Conservation (phyloP, 2,329 filamentous ascomycete species). For the Pseudocercospora macadamiae region DNA sequence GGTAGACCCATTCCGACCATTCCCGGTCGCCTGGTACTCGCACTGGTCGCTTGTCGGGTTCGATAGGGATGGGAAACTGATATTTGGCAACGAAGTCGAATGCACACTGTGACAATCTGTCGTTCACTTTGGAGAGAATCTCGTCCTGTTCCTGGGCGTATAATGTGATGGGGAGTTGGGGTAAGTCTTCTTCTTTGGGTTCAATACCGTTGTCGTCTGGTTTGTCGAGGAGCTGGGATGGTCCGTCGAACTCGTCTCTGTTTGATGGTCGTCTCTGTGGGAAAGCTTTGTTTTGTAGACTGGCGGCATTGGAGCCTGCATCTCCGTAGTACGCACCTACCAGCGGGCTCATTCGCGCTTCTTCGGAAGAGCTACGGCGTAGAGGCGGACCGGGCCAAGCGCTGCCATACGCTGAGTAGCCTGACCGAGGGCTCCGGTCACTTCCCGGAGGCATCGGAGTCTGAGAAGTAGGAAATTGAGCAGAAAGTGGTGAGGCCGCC, state of each 20-base stretch:
- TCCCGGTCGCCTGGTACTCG: conserved; percentile 76
- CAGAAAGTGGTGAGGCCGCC: conserved; percentile 33
- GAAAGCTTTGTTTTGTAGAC: conserved; percentile 31
- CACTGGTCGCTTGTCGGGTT: conserved; percentile 78
- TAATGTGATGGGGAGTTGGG: conserved; percentile 79
- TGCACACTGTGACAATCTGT: conserved; percentile 80
- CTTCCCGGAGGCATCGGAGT: conserved; percentile 30
- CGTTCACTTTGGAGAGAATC: conserved; percentile 79
- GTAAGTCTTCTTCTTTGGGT: conserved; percentile 77
- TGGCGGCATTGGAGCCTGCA: conserved; percentile 26
- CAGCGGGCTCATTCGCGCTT: conserved; percentile 29
- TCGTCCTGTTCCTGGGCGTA: conserved; percentile 82
- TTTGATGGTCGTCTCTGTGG: conserved; percentile 72
- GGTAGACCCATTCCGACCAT: conserved; percentile 91
- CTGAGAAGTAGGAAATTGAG: conserved; percentile 28
- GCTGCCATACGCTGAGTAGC: conserved; percentile 30
- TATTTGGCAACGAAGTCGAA: conserved; percentile 92
- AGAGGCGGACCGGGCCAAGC: conserved; percentile 32
- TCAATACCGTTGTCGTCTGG: conserved; percentile 72
- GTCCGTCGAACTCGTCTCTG: conserved; percentile 86
- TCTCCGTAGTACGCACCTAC: conserved; percentile 30
- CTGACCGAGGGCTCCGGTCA: conserved; percentile 29
- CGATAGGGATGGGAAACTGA: conserved; percentile 84
- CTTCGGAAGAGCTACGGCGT: conserved; percentile 36
- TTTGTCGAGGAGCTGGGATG: conserved; percentile 77